These are phyloP conservation scores for Trichosporon coremiiforme DNA, from an alignment of 1,284 basidiomycete species.

Conservation along the genomic window DNA sequence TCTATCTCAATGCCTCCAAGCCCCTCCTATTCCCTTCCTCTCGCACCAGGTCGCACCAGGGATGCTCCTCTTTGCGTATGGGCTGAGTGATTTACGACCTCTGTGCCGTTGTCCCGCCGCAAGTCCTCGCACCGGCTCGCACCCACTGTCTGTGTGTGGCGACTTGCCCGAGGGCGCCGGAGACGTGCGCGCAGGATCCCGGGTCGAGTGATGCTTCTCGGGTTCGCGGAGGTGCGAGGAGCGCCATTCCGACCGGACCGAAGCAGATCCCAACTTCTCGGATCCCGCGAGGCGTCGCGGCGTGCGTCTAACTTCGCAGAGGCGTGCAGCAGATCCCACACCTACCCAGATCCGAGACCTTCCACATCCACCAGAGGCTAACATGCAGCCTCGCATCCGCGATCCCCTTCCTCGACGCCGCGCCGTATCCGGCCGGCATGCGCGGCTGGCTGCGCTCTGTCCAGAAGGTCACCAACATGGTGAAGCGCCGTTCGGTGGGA, in stretches of 20 bases:
- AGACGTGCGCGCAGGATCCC: no score
- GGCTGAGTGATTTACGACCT: background rate
- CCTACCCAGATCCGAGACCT: background rate
- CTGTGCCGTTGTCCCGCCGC: background rate
- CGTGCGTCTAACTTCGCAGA: background rate
- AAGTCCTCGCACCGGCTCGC: background rate
- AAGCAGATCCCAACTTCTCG: background rate
- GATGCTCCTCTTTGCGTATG: background rate
- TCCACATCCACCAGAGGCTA: background rate
- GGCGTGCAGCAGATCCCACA: background rate
- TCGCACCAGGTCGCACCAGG: background rate
- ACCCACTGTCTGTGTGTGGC: background rate
- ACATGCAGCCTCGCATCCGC: slow-evolving; percentile 4
- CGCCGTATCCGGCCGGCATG: slow-evolving; percentile 13
- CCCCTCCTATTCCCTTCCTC: no score
- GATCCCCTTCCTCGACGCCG: slow-evolving; percentile 12
- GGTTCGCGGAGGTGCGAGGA: background rate
- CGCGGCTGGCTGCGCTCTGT: slow-evolving; percentile 4
- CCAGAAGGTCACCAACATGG: slow-evolving; percentile 12
- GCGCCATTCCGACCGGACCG: background rate
- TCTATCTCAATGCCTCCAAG: background rate
- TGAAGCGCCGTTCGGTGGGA: background rate
- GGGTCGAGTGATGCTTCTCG: background rate
- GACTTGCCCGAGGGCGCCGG: background rate
- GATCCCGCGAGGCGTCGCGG: background rate